These are phyloP conservation scores for Arthroderma sp. DNA, from an alignment of 2,329 filamentous ascomycete genomes.

Conservation along the genomic window DNA sequence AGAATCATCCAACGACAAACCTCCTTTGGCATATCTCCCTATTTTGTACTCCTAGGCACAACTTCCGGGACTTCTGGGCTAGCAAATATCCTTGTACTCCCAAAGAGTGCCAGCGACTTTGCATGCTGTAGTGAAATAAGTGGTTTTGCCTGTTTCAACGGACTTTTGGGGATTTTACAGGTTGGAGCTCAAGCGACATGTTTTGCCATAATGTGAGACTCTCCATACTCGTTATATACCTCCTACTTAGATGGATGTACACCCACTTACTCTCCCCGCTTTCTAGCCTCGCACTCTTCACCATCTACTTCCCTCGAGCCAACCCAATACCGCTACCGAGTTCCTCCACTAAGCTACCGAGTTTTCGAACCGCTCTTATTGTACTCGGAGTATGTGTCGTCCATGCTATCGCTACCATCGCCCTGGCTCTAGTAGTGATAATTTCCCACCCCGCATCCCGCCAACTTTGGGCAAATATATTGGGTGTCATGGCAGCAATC, in stretches of 20 bases:
- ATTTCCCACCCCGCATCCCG: constrained; percentile 54
- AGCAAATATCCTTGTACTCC: constrained; percentile 80
- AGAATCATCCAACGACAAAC: constrained; percentile 77
- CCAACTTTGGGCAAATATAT: constrained; percentile 67
- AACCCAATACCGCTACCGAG: constrained; percentile 30
- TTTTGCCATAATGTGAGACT: constrained; percentile 73
- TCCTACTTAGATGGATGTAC: neutral
- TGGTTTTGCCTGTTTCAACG: constrained; percentile 69
- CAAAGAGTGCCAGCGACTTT: constrained; percentile 70
- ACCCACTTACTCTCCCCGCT: neutral
- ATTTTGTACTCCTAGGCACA: constrained; percentile 86
- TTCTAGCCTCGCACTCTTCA: constrained; percentile 72
- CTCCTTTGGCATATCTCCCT: constrained; percentile 88
- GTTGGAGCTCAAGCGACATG: constrained; percentile 85
- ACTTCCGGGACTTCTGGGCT: constrained; percentile 81
- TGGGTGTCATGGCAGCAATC: constrained; percentile 64
- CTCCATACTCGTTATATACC: neutral
- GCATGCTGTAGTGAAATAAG: constrained; percentile 74
- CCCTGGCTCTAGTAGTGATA: constrained; percentile 50
- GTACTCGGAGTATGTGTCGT: constrained; percentile 61
- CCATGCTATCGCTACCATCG: constrained; percentile 58
- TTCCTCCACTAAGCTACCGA: constrained; percentile 39
- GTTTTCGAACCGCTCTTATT: constrained; percentile 63
- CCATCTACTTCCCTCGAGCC: constrained; percentile 74
- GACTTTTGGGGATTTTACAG: constrained; percentile 77